Base-by-base conservation (phyloP, 495 filamentous ascomycete species). In the Aspergillus indologenus region DNA sequence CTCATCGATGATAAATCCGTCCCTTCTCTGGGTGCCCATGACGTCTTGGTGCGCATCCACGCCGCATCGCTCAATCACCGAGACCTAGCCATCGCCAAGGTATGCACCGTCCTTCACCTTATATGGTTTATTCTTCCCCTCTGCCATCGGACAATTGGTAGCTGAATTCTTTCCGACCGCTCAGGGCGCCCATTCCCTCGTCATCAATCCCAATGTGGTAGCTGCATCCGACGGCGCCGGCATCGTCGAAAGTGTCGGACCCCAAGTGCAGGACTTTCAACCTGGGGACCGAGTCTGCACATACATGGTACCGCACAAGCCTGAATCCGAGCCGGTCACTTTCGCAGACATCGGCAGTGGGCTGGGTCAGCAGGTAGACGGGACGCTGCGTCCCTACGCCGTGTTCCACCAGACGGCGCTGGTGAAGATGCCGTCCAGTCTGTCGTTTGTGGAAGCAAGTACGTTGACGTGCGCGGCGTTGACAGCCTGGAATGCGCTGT, bases 391-490 rank as follows among this genome's bases (percentile, higher is more conserved):
- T 5, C 74, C 85, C 61, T 87, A 87, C 55, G 90, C 87, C 57
- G 83, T 96, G 45, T 91, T 88, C 74, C 79, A 82, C 47, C 90
- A 94, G 63, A 89, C 92, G 59, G 91, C 90, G 53, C 60, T 76
- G 1, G 73, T 73, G 15, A 59, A 60, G 20, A 66, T 66, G 34
- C 71, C 73, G 5, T 45, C 24, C 17, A 54, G 50, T 18, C 56
- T 74, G n/a, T 45, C 51, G 15, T 72, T 58, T 47, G 4, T 57
- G 1, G 52, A 67, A 18, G 67, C 68, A 7, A 62, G 63, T 7
- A 70, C 72, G 1, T 54, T 71, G n/a, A 64, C 72, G 2, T 69
- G 68, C 53, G 63, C 68, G 1, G 65, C 48, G 29, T 43, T 64
- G 44, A 67, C 68, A 0, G 63, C 63, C 11, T 71, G 62, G 62